Evolutionary conservation across 169 alveolate genomes (phyloP).

Genomic region (Blepharisma undulans): DNA sequence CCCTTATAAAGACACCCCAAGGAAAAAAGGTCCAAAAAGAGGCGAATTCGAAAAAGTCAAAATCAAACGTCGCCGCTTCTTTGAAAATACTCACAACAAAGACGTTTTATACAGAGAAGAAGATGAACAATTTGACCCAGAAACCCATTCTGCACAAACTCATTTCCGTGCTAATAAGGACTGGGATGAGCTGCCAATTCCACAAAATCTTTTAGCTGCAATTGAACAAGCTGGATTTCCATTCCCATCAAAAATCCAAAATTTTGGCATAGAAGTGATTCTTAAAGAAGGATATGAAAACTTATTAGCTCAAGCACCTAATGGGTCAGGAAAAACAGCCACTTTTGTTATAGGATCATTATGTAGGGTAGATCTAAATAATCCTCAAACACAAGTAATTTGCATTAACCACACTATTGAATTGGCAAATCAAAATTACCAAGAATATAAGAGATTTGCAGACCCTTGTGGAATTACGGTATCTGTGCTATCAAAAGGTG

Average conservation of each 20-base stretch:
- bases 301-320: conserved; percentile 95
- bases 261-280: conserved; percentile 65
- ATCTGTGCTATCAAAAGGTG: conserved; percentile 13
- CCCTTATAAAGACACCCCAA: too few species aligned
- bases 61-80: not conserved
- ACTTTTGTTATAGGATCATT: conserved; percentile 92
- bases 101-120: conserved; percentile 22
- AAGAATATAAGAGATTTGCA: conserved; percentile 44
- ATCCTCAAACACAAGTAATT: conserved; percentile 56
- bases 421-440: conserved; percentile 61
- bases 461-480: conserved; percentile 45
- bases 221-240: conserved; percentile 47
- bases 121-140: conserved; percentile 30
- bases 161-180: conserved; percentile 30
- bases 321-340: conserved; percentile 98
- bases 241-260: conserved; percentile 67
- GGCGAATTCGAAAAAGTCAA: conserved; percentile 24
- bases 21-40: conserved; percentile 41
- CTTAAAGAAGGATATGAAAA: conserved; percentile 51
- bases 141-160: not conserved
- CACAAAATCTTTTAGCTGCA: conserved; percentile 45
- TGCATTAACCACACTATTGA: conserved; percentile 78
- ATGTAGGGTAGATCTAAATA: conserved; percentile 62
- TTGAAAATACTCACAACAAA: not conserved
- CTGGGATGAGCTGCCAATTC: conserved; percentile 65